Conservation (phyloP, 805 yeast genomes). For the Metahyphopichia silvanorum region DNA sequence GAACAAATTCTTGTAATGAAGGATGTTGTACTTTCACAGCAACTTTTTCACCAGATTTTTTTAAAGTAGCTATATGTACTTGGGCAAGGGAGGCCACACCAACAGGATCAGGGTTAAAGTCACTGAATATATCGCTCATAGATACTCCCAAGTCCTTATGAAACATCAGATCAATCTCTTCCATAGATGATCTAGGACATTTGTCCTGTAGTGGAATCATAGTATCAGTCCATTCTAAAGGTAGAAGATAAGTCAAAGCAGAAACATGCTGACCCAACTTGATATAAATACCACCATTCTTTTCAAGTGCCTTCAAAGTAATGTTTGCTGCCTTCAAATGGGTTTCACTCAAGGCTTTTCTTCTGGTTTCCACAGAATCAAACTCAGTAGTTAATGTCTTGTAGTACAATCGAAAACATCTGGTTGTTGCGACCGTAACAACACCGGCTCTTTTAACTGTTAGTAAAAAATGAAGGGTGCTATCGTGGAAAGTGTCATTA, state of each 20-base stretch:
- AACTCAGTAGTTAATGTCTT: slow-evolving; percentile 47
- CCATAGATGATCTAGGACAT: slow-evolving; percentile 78
- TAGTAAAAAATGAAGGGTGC: slow-evolving; percentile 28
- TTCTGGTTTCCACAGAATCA: slow-evolving; percentile 40
- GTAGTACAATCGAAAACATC: slow-evolving; percentile 73
- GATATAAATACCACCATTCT: slow-evolving; percentile 89
- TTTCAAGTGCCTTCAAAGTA: slow-evolving; percentile 74
- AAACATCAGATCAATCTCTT: slow-evolving; percentile 68
- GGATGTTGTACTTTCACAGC: slow-evolving; percentile 98
- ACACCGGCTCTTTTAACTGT: slow-evolving; percentile 54
- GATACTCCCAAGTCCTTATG: slow-evolving; percentile 57
- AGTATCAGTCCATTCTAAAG: slow-evolving; percentile 91
- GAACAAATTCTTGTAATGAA: slow-evolving; percentile 78
- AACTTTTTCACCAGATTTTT: slow-evolving; percentile 60
- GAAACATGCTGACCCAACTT: slow-evolving; percentile 93
- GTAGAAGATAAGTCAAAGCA: slow-evolving; percentile 88
- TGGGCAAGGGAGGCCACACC: slow-evolving; percentile 98
- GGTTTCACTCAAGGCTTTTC: slow-evolving; percentile 55
- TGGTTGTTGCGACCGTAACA: slow-evolving; percentile 63
- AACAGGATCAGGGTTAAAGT: slow-evolving; percentile 70
- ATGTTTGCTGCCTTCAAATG: slow-evolving; percentile 76
- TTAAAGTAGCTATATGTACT: slow-evolving; percentile 76
- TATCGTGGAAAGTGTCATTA: slow-evolving; percentile 33
- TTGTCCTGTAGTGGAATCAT: slow-evolving; percentile 90
- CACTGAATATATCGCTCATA: slow-evolving; percentile 61